These are phyloP conservation scores for Mrakia hoshinonis DNA, from an alignment of 768 basidiomycete species.

Conservation along the genomic window DNA sequence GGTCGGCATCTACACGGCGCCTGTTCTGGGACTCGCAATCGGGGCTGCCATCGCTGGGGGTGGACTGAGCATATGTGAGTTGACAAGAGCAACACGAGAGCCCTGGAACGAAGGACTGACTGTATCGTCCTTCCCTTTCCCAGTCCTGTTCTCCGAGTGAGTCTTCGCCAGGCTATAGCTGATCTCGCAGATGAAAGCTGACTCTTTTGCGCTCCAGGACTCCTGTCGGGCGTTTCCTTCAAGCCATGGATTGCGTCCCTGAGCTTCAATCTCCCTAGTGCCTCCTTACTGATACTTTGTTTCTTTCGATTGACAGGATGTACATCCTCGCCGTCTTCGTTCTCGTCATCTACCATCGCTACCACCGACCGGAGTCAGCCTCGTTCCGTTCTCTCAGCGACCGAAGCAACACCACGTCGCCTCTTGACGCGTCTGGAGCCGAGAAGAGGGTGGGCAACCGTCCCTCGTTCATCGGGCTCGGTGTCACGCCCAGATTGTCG, in stretches of 20 bases:
- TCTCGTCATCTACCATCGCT: slow-evolving; percentile 8
- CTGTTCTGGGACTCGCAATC: not conserved
- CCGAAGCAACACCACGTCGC: not conserved
- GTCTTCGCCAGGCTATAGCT: not conserved
- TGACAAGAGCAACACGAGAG: not conserved
- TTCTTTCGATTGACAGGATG: slow-evolving; percentile 5
- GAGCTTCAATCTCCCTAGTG: not conserved
- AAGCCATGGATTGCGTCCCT: not conserved
- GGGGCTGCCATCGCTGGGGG: not conserved
- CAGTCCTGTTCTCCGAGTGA: slow-evolving; percentile 15
- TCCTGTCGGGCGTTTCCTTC: slow-evolving; percentile 23
- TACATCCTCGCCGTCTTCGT: not conserved
- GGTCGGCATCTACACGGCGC: not conserved
- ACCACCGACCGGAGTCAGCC: not conserved
- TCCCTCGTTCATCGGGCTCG: slow-evolving; percentile 10
- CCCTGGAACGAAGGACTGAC: not conserved
- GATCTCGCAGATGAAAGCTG: not conserved
- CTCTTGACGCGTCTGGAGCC: not conserved
- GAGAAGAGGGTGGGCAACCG: not conserved
- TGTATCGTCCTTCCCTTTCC: not conserved
- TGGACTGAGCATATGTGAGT: not conserved
- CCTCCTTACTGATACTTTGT: not conserved
- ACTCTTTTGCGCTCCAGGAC: not conserved
- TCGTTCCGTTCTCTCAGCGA: not conserved
- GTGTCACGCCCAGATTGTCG: not conserved